Evolutionary conservation across 1,139 yeast species (phyloP), one percentile per base, ranked within the genome.

Genomic region (Yamadazyma diospyri): DNA sequence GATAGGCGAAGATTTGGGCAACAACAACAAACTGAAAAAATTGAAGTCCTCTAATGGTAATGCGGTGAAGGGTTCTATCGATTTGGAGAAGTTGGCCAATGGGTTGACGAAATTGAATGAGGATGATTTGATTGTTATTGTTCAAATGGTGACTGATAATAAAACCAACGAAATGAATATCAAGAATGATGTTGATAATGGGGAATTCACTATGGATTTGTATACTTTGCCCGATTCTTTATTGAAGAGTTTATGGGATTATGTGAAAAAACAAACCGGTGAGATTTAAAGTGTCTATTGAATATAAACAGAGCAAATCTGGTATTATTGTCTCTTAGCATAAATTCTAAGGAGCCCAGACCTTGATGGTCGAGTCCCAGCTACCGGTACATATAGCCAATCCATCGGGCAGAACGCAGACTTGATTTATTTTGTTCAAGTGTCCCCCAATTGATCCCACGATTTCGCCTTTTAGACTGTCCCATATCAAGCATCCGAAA

Each of bases 141-240:
- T 92, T 34, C 97, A 92, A 61, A 89, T 92, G 97, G 94, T 92
- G 23, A 88, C 95, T 34, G 97, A 92, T 59, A 92, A 92, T 62
- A 80, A 87, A 59, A 88, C 97, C 12, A 81, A 86, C 30, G 97
- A 92, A 38, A 92, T 92, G 96, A 88, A 85, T 60, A 85, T 92
- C 51, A 88, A 89, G 57, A 92, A 92, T 60, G 96, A 92, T 55
- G 89, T 86, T 33, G 97, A 89, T 43, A 94, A 87, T 51, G 98
- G 98, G 32, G 98, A 92, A 64, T 92, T 92, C 59, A 89, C 95
- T 39, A 87, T 92, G 85, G 98, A 92, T 61, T 72, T 92, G 50
- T 89, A 80, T 59, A 89, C 97, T 27, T 71, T 92, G 48, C 98
- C 98, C 14, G 97, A 89, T 56, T 80, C 87, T 26, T 70, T 92